Base-by-base conservation (phyloP, 768 basidiomycete species). In the Leccinellum luteum region DNA sequence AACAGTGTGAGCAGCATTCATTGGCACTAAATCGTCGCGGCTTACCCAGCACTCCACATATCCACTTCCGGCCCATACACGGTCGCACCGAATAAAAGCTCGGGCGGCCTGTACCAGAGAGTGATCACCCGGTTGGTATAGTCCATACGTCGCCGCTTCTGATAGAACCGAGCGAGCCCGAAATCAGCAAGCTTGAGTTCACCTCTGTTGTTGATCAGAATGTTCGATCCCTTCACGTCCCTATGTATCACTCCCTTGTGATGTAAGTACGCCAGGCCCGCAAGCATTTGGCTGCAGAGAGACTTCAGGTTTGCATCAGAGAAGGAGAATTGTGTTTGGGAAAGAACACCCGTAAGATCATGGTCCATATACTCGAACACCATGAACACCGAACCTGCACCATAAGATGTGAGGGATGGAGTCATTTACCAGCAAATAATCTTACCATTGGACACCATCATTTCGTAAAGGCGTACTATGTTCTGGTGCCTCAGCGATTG, bases 101-200 rank as follows among this genome's bases (percentile, higher is more conserved):
- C 97, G 10, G 96, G 97, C 5, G 94, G 92, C 56, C 97, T 83
- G 73, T 99, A 99, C 97, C 97, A 98, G 50, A 97, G 81, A 1
- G 97, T 99, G 63, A 99, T 98, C 51, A 99, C 97, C 31, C 97
- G 84, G 71, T 99, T 99, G n/a, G 97, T 99, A 69, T 99, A 98
- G 69, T 99, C 97, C 55, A 86, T 88, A 54, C 83, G 82, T 48
- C 92, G 80, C 7, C 90, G 86, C 72, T 95, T 96, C 72, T 94
- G 89, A 74, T 96, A 99, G 71, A 98, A 92, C 51, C 97, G 83
- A 8, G 97, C 97, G 15, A 99, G 81, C 44, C 97, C 97, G 73
- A 99, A 99, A 75, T 99, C 97, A 9, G 84, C 97, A 17, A 99
- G 82, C 75, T 98, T 98, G 57, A 99, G 81, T 72, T 96, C 92